These are phyloP conservation scores for Aureobasidium musti DNA, from an alignment of 2,329 filamentous ascomycete species.

Conservation along the genomic window DNA sequence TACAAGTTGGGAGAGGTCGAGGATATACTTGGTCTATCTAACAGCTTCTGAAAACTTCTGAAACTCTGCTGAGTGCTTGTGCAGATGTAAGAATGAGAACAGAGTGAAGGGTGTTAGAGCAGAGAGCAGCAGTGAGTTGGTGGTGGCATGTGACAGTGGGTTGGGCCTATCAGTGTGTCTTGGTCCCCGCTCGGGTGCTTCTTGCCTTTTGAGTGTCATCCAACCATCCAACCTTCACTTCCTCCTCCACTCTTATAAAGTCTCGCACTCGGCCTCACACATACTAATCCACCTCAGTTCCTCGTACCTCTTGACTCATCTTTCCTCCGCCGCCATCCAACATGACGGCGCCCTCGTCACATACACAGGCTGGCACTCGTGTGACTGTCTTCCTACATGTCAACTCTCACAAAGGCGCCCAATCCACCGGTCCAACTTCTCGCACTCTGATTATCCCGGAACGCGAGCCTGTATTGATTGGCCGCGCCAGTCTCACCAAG, in stretches of 20 bases:
- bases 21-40: not conserved
- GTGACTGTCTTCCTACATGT: not conserved
- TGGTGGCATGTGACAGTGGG: slow-evolving; percentile 21
- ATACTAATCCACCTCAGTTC: not conserved
- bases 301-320: not conserved
- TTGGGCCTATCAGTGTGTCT: slow-evolving; percentile 6
- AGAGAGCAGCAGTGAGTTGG: not conserved
- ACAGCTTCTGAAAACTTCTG: not conserved
- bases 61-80: not conserved
- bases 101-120: not conserved
- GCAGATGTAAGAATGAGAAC: not conserved
- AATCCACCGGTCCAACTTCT: not conserved
- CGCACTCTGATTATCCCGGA: slow-evolving; percentile 6
- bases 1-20: not conserved
- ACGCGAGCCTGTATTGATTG: slow-evolving; percentile 42
- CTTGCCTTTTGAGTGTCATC: not conserved
- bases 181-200: slow-evolving; percentile 13
- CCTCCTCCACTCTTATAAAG: not conserved
- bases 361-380: not conserved
- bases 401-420: not conserved
- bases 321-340: not conserved
- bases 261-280: not conserved
- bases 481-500: slow-evolving; percentile 47
- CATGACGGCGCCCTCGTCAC: not conserved
- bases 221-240: not conserved